phyloP scores from a whole-genome alignment of 306 rosid genomes.

The Vigna reflexopilosa region DNA sequence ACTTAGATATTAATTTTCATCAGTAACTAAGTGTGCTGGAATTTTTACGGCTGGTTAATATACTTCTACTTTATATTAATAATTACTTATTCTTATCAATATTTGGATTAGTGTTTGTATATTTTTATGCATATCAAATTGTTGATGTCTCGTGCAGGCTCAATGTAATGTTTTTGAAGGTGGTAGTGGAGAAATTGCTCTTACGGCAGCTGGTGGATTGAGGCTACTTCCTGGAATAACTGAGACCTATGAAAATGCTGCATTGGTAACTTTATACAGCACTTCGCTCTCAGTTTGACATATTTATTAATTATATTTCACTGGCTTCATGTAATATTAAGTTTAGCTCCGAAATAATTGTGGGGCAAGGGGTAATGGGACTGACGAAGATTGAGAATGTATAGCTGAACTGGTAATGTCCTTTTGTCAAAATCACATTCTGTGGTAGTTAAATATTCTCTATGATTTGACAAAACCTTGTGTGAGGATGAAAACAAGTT shows the following conservation, averaged over 20 bases:
- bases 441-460: slow-evolving; percentile 20
- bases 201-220: slow-evolving; percentile 86
- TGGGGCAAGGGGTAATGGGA: slow-evolving; percentile 10
- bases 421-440: slow-evolving; percentile 38
- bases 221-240: slow-evolving; percentile 83
- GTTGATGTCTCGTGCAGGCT: slow-evolving; percentile 60
- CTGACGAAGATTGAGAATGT: slow-evolving; percentile 3
- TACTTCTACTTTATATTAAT: slow-evolving; percentile 14
- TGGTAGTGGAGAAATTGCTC: slow-evolving; percentile 79
- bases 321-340: slow-evolving; percentile 12
- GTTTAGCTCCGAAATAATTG: slow-evolving; percentile 27
- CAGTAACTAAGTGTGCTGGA: background rate
- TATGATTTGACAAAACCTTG: slow-evolving; percentile 13
- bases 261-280: slow-evolving; percentile 64
- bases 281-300: slow-evolving; percentile 25
- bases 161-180: slow-evolving; percentile 95
- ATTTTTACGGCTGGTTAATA: slow-evolving; percentile 15
- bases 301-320: slow-evolving; percentile 7
- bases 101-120: slow-evolving; percentile 18
- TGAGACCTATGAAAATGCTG: slow-evolving; percentile 80
- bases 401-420: slow-evolving; percentile 9
- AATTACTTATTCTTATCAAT: slow-evolving; percentile 9
- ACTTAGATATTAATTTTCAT: too few relatives aligned
- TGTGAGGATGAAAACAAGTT: slow-evolving; percentile 9
- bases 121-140: slow-evolving; percentile 29